A percentile compares a stretch with the other conserved stretches of the same genome.
Conservation (phyloP, 1,139 yeast genomes). For the Tardiomyces blankii region DNA sequence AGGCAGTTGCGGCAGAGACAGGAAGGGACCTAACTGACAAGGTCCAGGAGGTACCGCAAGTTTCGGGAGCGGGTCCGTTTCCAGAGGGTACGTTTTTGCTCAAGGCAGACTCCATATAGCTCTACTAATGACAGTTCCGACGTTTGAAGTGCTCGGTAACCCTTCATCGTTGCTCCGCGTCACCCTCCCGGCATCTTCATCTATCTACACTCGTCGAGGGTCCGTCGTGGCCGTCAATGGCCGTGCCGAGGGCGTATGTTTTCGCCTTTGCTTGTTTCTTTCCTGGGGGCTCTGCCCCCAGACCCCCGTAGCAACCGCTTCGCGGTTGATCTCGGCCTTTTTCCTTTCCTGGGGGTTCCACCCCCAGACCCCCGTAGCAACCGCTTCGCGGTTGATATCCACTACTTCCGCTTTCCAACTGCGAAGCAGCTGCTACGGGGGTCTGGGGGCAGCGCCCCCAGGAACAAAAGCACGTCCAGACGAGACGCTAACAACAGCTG, state of each 20-base stretch:
- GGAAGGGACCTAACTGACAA: slow-evolving; percentile 7
- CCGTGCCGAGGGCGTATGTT: slow-evolving; percentile 16
- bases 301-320: no score
- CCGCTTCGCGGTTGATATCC: no score
- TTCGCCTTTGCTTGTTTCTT: neutral
- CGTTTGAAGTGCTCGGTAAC: slow-evolving; percentile 35
- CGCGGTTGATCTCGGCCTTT: no score
- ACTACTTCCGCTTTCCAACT: no score
- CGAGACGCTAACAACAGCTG: slow-evolving; percentile 4
- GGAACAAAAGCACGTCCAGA: no score
- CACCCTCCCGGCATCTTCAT: slow-evolving; percentile 38
- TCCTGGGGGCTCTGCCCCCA: no score
- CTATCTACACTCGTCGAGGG: slow-evolving; percentile 34
- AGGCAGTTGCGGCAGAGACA: neutral
- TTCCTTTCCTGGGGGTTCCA: no score
- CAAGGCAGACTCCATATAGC: no score
- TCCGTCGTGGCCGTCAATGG: slow-evolving; percentile 39
- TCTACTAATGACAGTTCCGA: slow-evolving; percentile 22
- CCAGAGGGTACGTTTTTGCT: slow-evolving; percentile 10
- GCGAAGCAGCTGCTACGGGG: no score
- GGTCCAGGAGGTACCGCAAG: slow-evolving; percentile 13
- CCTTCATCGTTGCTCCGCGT: slow-evolving; percentile 35
- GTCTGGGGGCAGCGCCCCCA: no score
- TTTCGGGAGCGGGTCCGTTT: slow-evolving; percentile 18
- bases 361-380: no score